Base-by-base conservation (phyloP, 1,284 basidiomycete species). In the Cryptococcus sp. region DNA sequence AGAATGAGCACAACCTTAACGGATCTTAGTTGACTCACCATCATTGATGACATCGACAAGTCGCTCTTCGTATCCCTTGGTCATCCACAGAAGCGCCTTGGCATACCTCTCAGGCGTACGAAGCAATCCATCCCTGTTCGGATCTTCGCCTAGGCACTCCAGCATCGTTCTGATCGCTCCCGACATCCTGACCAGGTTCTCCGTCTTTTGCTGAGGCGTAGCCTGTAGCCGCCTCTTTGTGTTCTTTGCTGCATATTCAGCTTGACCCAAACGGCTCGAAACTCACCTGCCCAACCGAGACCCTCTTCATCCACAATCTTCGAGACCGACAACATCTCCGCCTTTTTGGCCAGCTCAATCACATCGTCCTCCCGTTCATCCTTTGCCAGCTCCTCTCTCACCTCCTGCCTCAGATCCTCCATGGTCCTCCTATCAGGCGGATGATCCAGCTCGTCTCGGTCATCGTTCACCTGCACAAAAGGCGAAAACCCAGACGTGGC, bases 61-160 rank as follows among this genome's bases (percentile, higher is more conserved):
- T 57, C 88, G 81, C 72, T 97, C 93, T 69, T 97, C 95, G 74
- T 99, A 99, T 3, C 95, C 95, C 65, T 87, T 85, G 31, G 95
- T 98, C 93, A 98, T 97, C 92, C 92, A 98, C 77, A 99, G 82
- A 47, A 99, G 77, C 24, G 95, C 93, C 72, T 98, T 88, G 25
- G 93, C 94, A 74, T 97, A 99, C 37, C 95, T 80, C 63, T 94
- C 89, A 14, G 95, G 95, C 1, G 95, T 99, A 58, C 85, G 82
- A 42, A 84, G 76, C 25, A 99, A 78, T 9, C 95, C 95, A 65
- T 94, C 90, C 37, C 95, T 80, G 66, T 92, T 83, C 2, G 95
- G 95, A 76, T 98, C 95, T 74, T 99, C 95, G 43, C 95, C 95
- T 52, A 99, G 91, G 69, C 93, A 97, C 66, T 97, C 92, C 40